phyloP scores from a whole-genome alignment of 2,329 filamentous ascomycete species.

The Chalaropsis ovoidea region DNA sequence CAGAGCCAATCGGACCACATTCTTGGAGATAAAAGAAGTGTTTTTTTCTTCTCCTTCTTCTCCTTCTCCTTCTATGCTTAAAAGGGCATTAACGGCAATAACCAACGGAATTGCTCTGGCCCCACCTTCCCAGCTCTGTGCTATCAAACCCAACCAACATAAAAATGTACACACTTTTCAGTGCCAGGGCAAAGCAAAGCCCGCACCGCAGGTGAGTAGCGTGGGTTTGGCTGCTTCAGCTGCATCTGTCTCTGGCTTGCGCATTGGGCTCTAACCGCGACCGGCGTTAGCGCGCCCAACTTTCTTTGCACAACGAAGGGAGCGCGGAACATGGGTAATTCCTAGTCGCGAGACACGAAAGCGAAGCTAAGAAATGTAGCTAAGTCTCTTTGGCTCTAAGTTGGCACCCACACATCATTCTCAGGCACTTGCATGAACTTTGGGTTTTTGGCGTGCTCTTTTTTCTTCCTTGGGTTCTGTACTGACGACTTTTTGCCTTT shows the following conservation, averaged over 20 bases:
- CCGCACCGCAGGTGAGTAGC: neutral
- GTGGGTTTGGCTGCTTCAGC: conserved; percentile 4
- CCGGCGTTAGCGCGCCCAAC: conserved; percentile 6
- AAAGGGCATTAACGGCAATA: too few species aligned
- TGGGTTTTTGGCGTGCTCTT: neutral
- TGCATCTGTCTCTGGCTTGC: neutral
- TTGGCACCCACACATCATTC: too few species aligned
- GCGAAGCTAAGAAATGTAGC: neutral
- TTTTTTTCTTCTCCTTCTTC: too few species aligned
- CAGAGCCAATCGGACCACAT: too few species aligned
- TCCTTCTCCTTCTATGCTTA: too few species aligned
- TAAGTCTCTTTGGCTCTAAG: neutral
- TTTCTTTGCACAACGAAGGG: neutral
- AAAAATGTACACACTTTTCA: too few species aligned
- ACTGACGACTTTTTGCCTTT: neutral
- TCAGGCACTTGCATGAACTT: too few species aligned
- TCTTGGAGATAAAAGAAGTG: too few species aligned
- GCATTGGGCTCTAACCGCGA: conserved; percentile 12
- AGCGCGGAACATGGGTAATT: neutral
- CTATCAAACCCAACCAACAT: too few species aligned
- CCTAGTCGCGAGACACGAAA: neutral
- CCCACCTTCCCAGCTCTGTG: too few species aligned
- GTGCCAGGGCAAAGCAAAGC: too few species aligned
- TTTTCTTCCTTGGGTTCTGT: neutral
- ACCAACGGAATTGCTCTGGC: too few species aligned